Evolutionary conservation across 495 filamentous ascomycete genomes (phyloP).

Genomic region (Hyaloscypha bicolor): DNA sequence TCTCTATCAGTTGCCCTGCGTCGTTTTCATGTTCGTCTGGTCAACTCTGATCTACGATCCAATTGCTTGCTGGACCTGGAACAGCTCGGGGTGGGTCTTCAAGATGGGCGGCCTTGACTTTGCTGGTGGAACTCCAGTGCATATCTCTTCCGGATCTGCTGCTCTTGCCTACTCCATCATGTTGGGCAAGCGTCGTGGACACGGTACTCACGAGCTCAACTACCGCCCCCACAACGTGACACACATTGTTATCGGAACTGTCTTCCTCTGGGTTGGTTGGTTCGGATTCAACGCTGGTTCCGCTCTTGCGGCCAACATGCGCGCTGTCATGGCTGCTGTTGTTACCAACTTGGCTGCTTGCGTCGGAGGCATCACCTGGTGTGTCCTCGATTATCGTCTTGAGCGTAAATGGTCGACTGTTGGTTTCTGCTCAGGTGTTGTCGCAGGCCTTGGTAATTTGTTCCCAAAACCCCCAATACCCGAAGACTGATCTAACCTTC

Average conservation of each 20-base stretch:
- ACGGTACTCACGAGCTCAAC: constrained; percentile 66
- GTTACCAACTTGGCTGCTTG: constrained; percentile 78
- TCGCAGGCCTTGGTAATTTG: constrained; percentile 66
- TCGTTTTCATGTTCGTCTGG: constrained; percentile 98
- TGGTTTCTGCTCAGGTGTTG: constrained; percentile 93
- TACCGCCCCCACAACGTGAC: constrained; percentile 98
- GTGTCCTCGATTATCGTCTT: constrained; percentile 88
- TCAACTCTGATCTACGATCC: constrained; percentile 92
- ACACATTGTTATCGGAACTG: constrained; percentile 93
- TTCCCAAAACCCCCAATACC: too few species aligned
- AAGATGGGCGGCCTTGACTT: constrained; percentile 90
- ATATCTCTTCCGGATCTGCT: constrained; percentile 88
- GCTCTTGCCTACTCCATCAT: constrained; percentile 84
- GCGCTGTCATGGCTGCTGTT: constrained; percentile 76
- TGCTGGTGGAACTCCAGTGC: constrained; percentile 93
- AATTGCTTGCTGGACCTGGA: constrained; percentile 99
- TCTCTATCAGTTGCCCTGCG: constrained; percentile 62
- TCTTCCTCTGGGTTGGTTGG: constrained; percentile 99
- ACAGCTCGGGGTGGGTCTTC: constrained; percentile 80
- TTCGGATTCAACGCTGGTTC: constrained; percentile 98
- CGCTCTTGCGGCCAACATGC: constrained; percentile 86
- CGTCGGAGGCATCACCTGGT: constrained; percentile 94
- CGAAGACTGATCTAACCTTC: too few species aligned
- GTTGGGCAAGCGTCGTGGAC: constrained; percentile 82
- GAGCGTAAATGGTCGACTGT: constrained; percentile 97